Evolutionary conservation across 2,329 filamentous ascomycete genomes (phyloP).

Genomic region (Alternaria atra): DNA sequence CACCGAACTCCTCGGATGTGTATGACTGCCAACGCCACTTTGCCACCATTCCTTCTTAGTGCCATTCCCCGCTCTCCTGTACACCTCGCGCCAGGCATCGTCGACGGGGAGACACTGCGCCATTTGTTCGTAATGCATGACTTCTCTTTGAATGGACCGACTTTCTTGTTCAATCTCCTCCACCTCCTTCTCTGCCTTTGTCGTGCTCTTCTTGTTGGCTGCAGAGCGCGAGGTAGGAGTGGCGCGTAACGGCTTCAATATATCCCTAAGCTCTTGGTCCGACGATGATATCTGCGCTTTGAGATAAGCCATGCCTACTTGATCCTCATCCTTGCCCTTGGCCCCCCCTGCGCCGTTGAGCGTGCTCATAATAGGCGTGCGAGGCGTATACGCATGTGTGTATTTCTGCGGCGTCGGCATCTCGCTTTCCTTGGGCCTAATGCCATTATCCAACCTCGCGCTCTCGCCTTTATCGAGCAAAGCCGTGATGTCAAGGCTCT

Average conservation of each 20-base stretch:
- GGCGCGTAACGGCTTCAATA: conserved; percentile 64
- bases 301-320: conserved; percentile 66
- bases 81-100: conserved; percentile 30
- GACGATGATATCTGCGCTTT: conserved; percentile 81
- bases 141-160: conserved; percentile 17
- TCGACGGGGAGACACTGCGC: conserved; percentile 37
- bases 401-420: conserved; percentile 64
- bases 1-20: too few relatives aligned
- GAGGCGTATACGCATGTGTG: conserved; percentile 74
- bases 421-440: conserved; percentile 67
- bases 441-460: conserved; percentile 73
- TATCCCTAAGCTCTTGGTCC: conserved; percentile 76
- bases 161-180: conserved; percentile 18
- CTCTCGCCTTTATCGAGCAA: conserved; percentile 76
- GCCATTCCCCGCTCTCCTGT: conserved; percentile 7
- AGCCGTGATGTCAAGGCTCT: conserved; percentile 83
- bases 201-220: background rate
- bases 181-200: background rate
- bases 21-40: too few relatives aligned
- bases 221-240: background rate
- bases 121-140: conserved; percentile 41
- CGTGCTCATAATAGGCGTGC: conserved; percentile 80
- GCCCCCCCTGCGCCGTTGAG: conserved; percentile 50
- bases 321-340: background rate
- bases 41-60: background rate